A percentile compares a stretch with the other conserved stretches of the same genome.
Evolutionary conservation across 1,139 yeast species (phyloP).

Genomic region (Arxiozyma heterogenica): DNA sequence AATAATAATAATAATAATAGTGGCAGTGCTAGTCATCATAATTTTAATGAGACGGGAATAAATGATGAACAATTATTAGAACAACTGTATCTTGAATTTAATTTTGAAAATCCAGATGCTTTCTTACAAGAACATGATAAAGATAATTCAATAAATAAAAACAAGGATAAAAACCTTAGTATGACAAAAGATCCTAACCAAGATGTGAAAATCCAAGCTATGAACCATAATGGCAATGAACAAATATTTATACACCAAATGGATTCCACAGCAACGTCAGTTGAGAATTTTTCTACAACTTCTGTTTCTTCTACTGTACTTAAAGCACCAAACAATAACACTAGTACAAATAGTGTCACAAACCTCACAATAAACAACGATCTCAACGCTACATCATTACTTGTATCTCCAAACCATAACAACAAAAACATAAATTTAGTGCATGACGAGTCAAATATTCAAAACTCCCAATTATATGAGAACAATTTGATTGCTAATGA

Average conservation of each 20-base stretch:
- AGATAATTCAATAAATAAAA: slow-evolving; percentile 1
- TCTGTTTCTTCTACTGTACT: slow-evolving; percentile 9
- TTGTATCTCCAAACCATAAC: not conserved
- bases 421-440: not conserved
- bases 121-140: slow-evolving; percentile 11
- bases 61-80: slow-evolving; percentile 10
- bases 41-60: not conserved
- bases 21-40: not conserved
- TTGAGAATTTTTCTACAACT: slow-evolving; percentile 4
- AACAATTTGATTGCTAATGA: not conserved
- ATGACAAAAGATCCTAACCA: slow-evolving; percentile 1
- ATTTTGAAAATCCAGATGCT: slow-evolving; percentile 18
- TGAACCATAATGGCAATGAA: not conserved
- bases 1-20: not conserved
- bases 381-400: not conserved
- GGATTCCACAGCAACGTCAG: slow-evolving; percentile 8
- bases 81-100: slow-evolving; percentile 21
- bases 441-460: not conserved
- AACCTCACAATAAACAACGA: not conserved
- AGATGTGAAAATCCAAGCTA: not conserved
- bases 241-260: slow-evolving; percentile 1
- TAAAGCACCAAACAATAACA: not conserved
- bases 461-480: not conserved
- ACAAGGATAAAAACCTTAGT: slow-evolving; percentile 2
- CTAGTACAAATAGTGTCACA: not conserved